Conservation (phyloP, 2,329 filamentous ascomycete genomes). For the Apiospora sp. region DNA sequence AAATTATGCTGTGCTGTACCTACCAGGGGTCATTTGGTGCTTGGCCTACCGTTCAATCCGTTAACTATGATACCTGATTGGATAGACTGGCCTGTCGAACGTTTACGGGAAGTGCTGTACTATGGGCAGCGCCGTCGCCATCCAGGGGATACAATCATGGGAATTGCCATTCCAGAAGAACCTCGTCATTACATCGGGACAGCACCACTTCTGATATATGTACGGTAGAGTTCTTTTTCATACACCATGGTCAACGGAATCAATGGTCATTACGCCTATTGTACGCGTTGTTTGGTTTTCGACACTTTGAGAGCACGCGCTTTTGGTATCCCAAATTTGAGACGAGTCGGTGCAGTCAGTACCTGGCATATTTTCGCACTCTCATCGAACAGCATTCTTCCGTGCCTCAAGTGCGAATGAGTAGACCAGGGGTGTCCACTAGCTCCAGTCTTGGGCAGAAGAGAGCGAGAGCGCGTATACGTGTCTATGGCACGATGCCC, state of each 20-base stretch:
- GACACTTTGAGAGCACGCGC: background rate
- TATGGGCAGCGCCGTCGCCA: background rate
- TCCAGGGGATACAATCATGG: background rate
- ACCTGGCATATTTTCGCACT: background rate
- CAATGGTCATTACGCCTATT: no score
- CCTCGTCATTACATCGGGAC: background rate
- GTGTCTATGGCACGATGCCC: conserved; percentile 3
- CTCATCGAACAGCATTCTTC: background rate
- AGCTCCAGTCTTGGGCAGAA: background rate
- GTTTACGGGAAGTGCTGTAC: background rate
- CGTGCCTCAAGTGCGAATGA: background rate
- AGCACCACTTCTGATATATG: background rate
- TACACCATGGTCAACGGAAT: background rate
- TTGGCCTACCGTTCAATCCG: background rate
- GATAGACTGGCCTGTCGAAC: background rate
- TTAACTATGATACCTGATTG: background rate
- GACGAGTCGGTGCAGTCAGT: background rate
- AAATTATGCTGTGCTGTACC: no score
- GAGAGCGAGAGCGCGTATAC: background rate
- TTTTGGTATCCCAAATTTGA: background rate
- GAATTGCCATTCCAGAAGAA: background rate
- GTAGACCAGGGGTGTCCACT: background rate
- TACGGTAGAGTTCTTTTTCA: background rate
- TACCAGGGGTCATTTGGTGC: background rate
- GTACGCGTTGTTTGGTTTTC: background rate